Percentiles rank a stretch among this genome's conserved stretches.
phyloP scores from a whole-genome alignment of 2,329 filamentous ascomycete species.

The Scedosporium aurantiacum region DNA sequence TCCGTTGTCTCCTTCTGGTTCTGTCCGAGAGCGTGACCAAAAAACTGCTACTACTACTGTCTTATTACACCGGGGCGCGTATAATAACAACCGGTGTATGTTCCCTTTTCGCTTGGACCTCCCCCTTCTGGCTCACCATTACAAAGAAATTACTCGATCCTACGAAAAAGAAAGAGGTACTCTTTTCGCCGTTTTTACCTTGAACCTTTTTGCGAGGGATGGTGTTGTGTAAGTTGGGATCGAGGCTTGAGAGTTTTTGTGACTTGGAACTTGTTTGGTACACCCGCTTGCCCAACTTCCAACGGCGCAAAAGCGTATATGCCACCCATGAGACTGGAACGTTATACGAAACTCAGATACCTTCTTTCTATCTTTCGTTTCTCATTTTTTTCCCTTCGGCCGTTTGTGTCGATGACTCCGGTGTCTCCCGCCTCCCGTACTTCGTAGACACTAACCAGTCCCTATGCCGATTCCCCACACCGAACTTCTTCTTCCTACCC shows the following conservation, averaged over 20 bases:
- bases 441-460: too few species aligned
- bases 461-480: too few species aligned
- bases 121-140: not conserved
- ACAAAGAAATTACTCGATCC: not conserved
- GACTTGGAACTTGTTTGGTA: too few species aligned
- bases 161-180: too few species aligned
- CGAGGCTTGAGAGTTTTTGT: not conserved
- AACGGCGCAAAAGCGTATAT: too few species aligned
- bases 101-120: not conserved
- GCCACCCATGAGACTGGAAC: too few species aligned
- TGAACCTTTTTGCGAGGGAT: not conserved
- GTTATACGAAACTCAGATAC: not conserved
- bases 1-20: not conserved
- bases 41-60: not conserved
- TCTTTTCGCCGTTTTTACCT: not conserved
- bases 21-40: not conserved
- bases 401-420: too few species aligned
- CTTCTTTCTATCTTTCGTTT: not conserved
- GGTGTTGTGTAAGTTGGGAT: not conserved
- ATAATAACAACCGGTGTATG: too few species aligned
- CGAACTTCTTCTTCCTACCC: too few species aligned
- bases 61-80: too few species aligned
- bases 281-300: too few species aligned
- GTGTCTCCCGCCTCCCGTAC: too few species aligned
- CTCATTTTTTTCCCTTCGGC: not conserved